A percentile compares a stretch with the other conserved stretches of the same genome.
These are phyloP conservation scores for Kurtzmaniella quercitrusa DNA, from an alignment of 1,139 yeast species.

Conservation along the genomic window DNA sequence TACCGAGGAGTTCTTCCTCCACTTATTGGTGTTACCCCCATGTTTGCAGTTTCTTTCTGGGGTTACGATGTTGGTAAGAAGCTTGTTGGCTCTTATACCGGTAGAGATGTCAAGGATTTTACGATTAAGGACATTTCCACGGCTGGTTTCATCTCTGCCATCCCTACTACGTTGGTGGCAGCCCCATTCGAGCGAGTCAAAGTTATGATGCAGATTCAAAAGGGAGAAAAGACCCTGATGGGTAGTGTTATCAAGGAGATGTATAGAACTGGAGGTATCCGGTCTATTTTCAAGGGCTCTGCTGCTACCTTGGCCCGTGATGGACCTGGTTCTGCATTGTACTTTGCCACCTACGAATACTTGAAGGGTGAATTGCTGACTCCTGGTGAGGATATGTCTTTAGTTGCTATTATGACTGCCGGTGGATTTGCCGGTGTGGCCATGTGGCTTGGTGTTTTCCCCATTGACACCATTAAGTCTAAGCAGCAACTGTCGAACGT, in stretches of 20 bases:
- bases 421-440: conserved; percentile 96
- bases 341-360: conserved; percentile 91
- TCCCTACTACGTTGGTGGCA: conserved; percentile 92
- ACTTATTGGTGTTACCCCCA: conserved; percentile 90
- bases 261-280: conserved; percentile 76
- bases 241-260: conserved; percentile 64
- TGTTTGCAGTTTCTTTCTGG: conserved; percentile 98
- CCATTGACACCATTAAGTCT: conserved; percentile 92
- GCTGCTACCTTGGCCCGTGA: conserved; percentile 92
- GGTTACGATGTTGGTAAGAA: conserved; percentile 93
- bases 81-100: conserved; percentile 49
- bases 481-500: conserved; percentile 67
- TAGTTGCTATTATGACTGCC: conserved; percentile 76
- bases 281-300: conserved; percentile 87
- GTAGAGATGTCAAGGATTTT: conserved; percentile 41
- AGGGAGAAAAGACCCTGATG: conserved; percentile 48
- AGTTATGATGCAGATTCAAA: conserved; percentile 84
- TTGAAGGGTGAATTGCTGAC: conserved; percentile 60
- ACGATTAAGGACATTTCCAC: conserved; percentile 71
- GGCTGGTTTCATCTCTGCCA: conserved; percentile 94
- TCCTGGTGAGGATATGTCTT: conserved; percentile 56
- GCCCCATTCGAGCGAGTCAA: conserved; percentile 97
- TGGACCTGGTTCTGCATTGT: conserved; percentile 97
- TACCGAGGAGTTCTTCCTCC: conserved; percentile 91
- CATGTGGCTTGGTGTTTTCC: conserved; percentile 97